phyloP scores from a whole-genome alignment of 768 basidiomycete species.

The Mycena galericulata region DNA sequence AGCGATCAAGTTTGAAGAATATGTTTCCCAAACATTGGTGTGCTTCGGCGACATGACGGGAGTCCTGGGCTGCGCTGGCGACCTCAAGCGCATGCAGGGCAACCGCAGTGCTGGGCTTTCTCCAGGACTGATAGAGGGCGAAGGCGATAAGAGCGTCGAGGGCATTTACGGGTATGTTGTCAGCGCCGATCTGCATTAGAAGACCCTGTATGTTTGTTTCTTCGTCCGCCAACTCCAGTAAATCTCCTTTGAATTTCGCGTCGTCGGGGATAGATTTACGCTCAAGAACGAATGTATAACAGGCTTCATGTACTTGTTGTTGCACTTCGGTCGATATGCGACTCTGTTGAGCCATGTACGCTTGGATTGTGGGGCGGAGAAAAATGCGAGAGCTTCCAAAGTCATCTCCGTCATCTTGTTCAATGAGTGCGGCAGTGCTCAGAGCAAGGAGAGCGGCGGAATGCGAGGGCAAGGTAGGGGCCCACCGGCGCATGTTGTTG shows the following conservation, averaged over 20 bases:
- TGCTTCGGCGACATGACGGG: conserved; percentile 7
- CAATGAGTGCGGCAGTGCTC: conserved; percentile 11
- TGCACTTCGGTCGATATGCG: conserved; percentile 18
- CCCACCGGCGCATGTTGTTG: conserved; percentile 29
- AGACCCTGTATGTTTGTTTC: conserved; percentile 22
- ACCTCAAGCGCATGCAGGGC: conserved; percentile 13
- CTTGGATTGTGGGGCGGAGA: conserved; percentile 37
- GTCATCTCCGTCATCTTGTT: neutral
- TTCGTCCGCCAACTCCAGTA: neutral
- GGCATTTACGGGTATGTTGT: neutral
- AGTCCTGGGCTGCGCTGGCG: neutral
- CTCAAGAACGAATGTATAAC: conserved; percentile 27
- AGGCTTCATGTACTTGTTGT: conserved; percentile 22
- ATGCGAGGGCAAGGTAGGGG: conserved; percentile 1
- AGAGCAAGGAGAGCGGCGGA: conserved; percentile 21
- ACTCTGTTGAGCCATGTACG: conserved; percentile 31
- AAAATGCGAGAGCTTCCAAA: conserved; percentile 19
- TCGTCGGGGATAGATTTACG: conserved; percentile 23
- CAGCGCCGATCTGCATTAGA: conserved; percentile 25
- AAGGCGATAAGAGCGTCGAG: conserved; percentile 36
- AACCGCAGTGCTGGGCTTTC: conserved; percentile 26
- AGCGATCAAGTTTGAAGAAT: neutral
- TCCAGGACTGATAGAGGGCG: conserved; percentile 30
- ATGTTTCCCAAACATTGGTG: conserved; percentile 11
- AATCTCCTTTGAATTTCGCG: neutral